These are phyloP conservation scores for Tetrahymena elliotti DNA, from an alignment of 73 alveolate species.

Conservation along the genomic window DNA sequence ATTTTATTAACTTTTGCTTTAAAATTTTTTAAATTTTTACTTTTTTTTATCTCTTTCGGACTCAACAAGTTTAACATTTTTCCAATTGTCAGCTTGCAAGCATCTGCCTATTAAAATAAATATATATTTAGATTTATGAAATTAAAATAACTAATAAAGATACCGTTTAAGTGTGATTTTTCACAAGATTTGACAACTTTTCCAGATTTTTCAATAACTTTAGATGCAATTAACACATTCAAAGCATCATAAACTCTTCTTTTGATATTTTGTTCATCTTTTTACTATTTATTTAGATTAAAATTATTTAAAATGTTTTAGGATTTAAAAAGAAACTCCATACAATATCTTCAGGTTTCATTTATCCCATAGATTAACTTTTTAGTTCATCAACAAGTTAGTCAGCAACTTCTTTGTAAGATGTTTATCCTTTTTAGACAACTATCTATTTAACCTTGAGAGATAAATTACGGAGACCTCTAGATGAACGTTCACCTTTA, in stretches of 20 bases:
- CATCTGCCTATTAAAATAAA: not conserved
- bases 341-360: conserved; percentile 29
- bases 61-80: not conserved
- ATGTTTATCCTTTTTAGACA: conserved; percentile 34
- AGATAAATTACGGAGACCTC: conserved; percentile 62
- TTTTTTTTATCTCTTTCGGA: not conserved
- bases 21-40: not conserved
- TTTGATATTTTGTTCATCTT: conserved; percentile 75
- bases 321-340: not conserved
- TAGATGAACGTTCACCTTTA: not conserved
- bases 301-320: no score
- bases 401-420: conserved; percentile 75
- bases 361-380: conserved; percentile 19
- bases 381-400: conserved; percentile 32
- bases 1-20: not conserved
- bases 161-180: not conserved
- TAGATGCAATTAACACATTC: conserved; percentile 76
- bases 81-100: not conserved
- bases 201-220: conserved; percentile 57
- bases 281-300: conserved; percentile 5
- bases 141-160: no score
- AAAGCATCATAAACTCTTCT: conserved; percentile 88
- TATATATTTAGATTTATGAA: not conserved
- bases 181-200: conserved; percentile 47
- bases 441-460: conserved; percentile 66